Base-by-base conservation (phyloP, 495 filamentous ascomycete species). In the Trichoderma parareesei region DNA sequence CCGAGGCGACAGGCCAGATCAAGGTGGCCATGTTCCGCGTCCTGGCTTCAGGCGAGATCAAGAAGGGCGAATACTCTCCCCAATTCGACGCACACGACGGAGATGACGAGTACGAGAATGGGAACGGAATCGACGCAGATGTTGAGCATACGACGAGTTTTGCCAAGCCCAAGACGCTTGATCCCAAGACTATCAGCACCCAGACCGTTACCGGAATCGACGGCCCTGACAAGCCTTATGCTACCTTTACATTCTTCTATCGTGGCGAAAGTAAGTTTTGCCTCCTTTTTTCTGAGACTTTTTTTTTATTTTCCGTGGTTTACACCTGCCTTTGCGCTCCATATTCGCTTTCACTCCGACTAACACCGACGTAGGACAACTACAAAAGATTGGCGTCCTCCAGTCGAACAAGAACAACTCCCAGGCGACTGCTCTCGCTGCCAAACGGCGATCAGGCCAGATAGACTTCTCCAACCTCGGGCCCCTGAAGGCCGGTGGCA, bases 151-250 rank as follows among this genome's bases (percentile, higher is more conserved):
- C 94, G 55, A 98, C 94, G 35, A 98, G 94, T 71, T 99, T 99
- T 75, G 95, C 95, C 13, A 93, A 98, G 73, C 95, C 94, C 4
- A 99, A 98, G 79, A 87, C 92, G 18, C 82, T 99, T 38, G 95
- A 99, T 77, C 94, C 93, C 1, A 97, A 97, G 76, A 89, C 89
- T 9, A 98, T 99, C 71, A 97, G 92, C 70, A 98, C 95, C 0
- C 94, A 99, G 76, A 97, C 93, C 0, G 94, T 99, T 18, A 98
- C 93, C 33, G 94, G 94, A n/a, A 96, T 99, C 68, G 94, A 99
- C 75, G 87, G 90, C 0, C 90, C 92, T 35, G 92, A 97, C 64
- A 91, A 91, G 74, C 95, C 96, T 16, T 99, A 96, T 77, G 94
- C 94, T 2, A 88, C 89, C 11, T 99, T 99, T 74, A 96, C 96